These are phyloP conservation scores for Ceratobasidium sp. DNA, from an alignment of 1,284 basidiomycete species.

Conservation along the genomic window DNA sequence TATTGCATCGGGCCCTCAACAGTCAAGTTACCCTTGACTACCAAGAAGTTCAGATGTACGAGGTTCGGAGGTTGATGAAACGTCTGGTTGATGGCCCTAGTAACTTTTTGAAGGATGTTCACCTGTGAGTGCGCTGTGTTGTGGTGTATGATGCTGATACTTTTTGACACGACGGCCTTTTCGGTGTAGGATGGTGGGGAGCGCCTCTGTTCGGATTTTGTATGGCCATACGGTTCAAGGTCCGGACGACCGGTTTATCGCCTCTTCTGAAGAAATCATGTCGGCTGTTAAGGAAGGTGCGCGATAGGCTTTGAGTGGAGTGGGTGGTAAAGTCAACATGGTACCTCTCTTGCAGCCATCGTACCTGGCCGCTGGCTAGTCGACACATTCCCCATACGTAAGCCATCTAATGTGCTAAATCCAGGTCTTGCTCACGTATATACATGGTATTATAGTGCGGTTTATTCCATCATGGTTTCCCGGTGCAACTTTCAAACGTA, in stretches of 20 bases:
- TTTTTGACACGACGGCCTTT: no score
- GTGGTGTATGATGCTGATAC: no score
- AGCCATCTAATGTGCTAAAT: no score
- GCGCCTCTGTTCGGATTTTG: slow-evolving; percentile 31
- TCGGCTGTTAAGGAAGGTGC: slow-evolving; percentile 34
- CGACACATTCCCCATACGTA: slow-evolving; percentile 38
- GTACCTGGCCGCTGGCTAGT: slow-evolving; percentile 43
- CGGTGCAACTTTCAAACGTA: slow-evolving; percentile 35
- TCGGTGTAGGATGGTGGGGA: slow-evolving; percentile 37
- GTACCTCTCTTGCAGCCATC: background rate
- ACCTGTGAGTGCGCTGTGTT: slow-evolving; percentile 45
- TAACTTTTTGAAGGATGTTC: slow-evolving; percentile 18
- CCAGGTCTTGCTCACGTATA: no score
- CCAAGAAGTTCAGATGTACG: slow-evolving; percentile 35
- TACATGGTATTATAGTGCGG: slow-evolving; percentile 22
- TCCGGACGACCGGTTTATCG: slow-evolving; percentile 37
- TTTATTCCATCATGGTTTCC: slow-evolving; percentile 46
- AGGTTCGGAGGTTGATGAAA: slow-evolving; percentile 37
- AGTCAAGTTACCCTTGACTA: slow-evolving; percentile 39
- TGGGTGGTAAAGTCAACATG: no score
- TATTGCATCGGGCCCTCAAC: slow-evolving; percentile 31
- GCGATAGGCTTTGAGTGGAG: no score
- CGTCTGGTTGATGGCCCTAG: slow-evolving; percentile 25
- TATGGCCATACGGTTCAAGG: slow-evolving; percentile 36
- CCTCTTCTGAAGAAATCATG: slow-evolving; percentile 32